phyloP scores from a whole-genome alignment of 768 basidiomycete species.

The Russula vinacea region DNA sequence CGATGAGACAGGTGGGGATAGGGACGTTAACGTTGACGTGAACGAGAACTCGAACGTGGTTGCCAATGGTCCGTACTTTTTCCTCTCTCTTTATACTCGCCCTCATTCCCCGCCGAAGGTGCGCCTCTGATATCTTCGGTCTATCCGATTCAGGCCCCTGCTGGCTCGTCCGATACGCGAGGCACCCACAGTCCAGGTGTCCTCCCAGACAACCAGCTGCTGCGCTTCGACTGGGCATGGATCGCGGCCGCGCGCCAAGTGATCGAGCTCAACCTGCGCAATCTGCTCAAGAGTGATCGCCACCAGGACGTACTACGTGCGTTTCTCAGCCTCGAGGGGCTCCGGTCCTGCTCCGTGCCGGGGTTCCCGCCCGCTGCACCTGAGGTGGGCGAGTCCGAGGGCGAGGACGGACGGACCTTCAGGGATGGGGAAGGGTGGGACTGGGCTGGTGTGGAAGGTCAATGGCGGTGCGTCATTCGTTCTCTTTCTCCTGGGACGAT shows the following conservation, averaged over 20 bases:
- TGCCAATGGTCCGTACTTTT: not conserved
- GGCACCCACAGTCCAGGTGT: not conserved
- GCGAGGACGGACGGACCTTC: not conserved
- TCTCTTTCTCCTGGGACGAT: not conserved
- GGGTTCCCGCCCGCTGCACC: constrained; percentile 17
- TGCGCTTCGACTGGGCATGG: constrained; percentile 49
- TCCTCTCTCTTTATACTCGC: not conserved
- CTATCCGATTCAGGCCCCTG: not conserved
- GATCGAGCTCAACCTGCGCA: constrained; percentile 51
- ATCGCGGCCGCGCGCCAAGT: constrained; percentile 50
- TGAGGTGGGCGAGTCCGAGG: not conserved
- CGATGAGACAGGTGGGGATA: too few species aligned
- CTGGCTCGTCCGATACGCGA: constrained; percentile 25
- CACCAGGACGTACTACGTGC: constrained; percentile 33
- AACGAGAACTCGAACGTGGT: too few species aligned
- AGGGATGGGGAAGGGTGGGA: constrained; percentile 48
- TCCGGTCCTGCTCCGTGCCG: constrained; percentile 34
- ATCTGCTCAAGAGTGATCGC: constrained; percentile 35
- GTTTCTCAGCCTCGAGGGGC: constrained; percentile 33
- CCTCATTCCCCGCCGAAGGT: not conserved
- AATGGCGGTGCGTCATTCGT: constrained; percentile 47
- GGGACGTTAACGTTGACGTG: too few species aligned
- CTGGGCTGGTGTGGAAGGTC: constrained; percentile 55
- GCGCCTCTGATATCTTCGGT: not conserved
- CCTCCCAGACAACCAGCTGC: constrained; percentile 31